Evolutionary conservation across 1,139 yeast species (phyloP), one percentile per base, ranked within the genome.

Genomic region (Taphrina communis): DNA sequence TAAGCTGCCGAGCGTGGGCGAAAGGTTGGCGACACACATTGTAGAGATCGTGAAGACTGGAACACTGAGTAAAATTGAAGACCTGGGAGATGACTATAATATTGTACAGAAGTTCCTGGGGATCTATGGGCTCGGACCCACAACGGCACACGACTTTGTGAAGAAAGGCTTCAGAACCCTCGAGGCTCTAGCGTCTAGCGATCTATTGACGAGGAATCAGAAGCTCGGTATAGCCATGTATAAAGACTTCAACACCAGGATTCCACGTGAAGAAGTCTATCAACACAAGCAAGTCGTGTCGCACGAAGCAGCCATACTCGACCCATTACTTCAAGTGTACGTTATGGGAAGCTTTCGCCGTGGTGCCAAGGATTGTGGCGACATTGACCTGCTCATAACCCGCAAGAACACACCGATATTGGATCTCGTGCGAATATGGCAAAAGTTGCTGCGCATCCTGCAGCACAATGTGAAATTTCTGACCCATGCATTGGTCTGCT

Each of bases 311-410:
- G 66, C 72, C 6, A 71, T 74, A 14, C 73, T 85, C n/a, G 86
- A 84, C 69, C 76, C 81, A 0, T 72, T 73, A 0, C 76, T 81
- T 31, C 75, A 77, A 53, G 76, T 81, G 6, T 78, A 80, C 25
- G 77, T 84, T 48, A 83, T 83, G 81, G 90, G 90, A 0, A 85
- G 88, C 38, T 87, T 82, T 74, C 77, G 85, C 46, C 80, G 90
- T 35, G 88, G 86, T 0, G 75, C 78, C 11, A 70, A 73, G 0
- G 75, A 73, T 4, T 84, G 86, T 72, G 89, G 89, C 6, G 90
- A 87, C 74, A 67, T 69, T 14, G 90, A 87, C 75, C 78, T 86
- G 56, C 76, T 86, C 38, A 72, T 87, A n/a, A 83, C 84, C 51
- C 81, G 82, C 39, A 76, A 73, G n/a, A 76, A 79, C 35, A 77